A percentile compares a stretch with the other conserved stretches of the same genome.
Conservation (phyloP, 108 stramenopile species). For the Cylindrotheca fusiformis region DNA sequence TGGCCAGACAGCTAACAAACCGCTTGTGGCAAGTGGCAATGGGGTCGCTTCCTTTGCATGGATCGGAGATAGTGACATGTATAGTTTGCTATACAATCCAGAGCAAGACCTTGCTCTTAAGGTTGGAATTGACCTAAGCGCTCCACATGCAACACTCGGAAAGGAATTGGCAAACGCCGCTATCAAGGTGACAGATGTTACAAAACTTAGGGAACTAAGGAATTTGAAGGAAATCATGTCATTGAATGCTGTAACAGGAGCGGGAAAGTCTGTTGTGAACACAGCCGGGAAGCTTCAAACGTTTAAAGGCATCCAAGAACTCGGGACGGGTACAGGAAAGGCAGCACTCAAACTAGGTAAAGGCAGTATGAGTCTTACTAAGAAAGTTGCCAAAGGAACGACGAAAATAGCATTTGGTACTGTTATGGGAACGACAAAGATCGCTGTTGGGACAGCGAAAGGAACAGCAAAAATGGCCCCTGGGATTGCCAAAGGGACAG, state of each 20-base stretch:
- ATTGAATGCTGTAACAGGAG: constrained; percentile 7
- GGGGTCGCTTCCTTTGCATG: constrained; percentile 77
- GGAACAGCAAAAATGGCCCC: constrained; percentile 22
- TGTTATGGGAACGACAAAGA: constrained; percentile 15
- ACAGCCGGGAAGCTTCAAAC: constrained; percentile 25
- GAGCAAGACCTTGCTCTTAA: constrained; percentile 37
- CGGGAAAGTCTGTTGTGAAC: constrained; percentile 11
- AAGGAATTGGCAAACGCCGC: constrained; percentile 14
- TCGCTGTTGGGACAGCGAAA: constrained; percentile 27
- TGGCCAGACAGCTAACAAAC: constrained; percentile 31
- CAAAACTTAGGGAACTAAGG: constrained; percentile 16
- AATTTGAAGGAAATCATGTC: constrained; percentile 33
- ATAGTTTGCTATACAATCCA: constrained; percentile 52
- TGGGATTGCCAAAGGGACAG: constrained; percentile 18
- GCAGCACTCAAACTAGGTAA: constrained; percentile 1
- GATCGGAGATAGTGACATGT: constrained; percentile 79
- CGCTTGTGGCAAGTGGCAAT: constrained; percentile 63
- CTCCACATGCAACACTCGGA: constrained; percentile 10
- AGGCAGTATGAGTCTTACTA: constrained; percentile 9
- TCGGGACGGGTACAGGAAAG: constrained; percentile 33
- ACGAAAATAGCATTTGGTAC: constrained; percentile 12
- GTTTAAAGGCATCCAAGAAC: constrained; percentile 29
- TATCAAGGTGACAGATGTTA: constrained; percentile 10
- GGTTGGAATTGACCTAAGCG: constrained; percentile 29
- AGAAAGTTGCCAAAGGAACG: constrained; percentile 8